Evolutionary conservation across 768 basidiomycete species (phyloP).

Genomic region (Russula foetens): DNA sequence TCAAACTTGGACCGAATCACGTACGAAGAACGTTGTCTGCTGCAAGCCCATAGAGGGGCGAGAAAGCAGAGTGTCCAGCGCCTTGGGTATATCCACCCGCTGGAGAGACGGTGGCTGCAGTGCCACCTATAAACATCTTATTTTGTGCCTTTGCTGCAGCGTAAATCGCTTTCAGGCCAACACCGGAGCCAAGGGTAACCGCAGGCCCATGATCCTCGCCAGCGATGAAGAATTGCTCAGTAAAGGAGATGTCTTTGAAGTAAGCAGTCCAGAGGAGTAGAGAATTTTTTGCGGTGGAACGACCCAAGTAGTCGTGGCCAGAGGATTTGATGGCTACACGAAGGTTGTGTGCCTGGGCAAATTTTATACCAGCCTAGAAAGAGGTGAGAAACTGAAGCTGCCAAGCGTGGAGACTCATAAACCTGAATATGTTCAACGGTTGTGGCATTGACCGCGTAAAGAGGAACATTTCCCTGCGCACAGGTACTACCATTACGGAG

Average conservation of each 20-base stretch:
- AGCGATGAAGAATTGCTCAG: constrained; percentile 19
- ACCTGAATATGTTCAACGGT: constrained; percentile 12
- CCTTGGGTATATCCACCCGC: constrained; percentile 24
- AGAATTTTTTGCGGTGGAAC: constrained; percentile 34
- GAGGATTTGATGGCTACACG: constrained; percentile 28
- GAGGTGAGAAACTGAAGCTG: not conserved
- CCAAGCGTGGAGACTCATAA: too few species aligned
- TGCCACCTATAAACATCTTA: constrained; percentile 23
- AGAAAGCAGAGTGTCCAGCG: constrained; percentile 23
- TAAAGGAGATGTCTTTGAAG: constrained; percentile 30
- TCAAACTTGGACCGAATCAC: not conserved
- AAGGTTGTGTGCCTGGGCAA: constrained; percentile 26
- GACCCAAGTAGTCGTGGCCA: constrained; percentile 38
- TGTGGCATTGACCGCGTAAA: constrained; percentile 19
- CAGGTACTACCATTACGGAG: constrained; percentile 12
- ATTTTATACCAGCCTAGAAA: constrained; percentile 26
- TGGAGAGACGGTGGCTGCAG: constrained; percentile 20
- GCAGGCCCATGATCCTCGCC: constrained; percentile 23
- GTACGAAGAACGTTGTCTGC: constrained; percentile 23
- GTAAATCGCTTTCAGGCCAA: constrained; percentile 18
- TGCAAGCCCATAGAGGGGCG: constrained; percentile 21
- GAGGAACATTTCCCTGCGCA: constrained; percentile 13
- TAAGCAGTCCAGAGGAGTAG: constrained; percentile 37
- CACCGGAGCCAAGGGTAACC: constrained; percentile 22
- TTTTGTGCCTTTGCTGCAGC: constrained; percentile 15